Evolutionary conservation across 2,329 filamentous ascomycete species (phyloP), one percentile per base, ranked within the genome.

Genomic region (Aspergillus sojae): DNA sequence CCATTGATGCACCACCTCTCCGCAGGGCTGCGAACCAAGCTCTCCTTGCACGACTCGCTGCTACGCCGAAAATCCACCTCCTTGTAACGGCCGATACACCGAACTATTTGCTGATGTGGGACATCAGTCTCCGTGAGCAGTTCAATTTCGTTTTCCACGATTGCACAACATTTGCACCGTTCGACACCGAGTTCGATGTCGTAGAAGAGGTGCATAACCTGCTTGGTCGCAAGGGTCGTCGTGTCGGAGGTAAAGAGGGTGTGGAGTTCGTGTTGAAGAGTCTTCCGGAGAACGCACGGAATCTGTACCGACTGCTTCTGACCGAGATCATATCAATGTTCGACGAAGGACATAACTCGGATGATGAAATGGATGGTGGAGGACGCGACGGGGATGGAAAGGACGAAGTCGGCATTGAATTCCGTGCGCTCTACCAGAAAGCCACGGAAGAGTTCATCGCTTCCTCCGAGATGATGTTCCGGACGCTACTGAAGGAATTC

Each of bases 391-490:
- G 69, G 14, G 64, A 56, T 19, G 50, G 61, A 32, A 66, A 67
- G 26, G 77, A 81, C 45, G 80, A 83, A 30, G 72, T 87, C 2
- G 93, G 91, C 0, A 88, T 99, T 19, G 94, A 98, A 79, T 98
- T 97, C 76, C 85, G 93, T 26, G 89, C 93, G 70, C 78, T 99
- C 67, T 99, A 98, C 74, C 93, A 96, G 75, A 97, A 97, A 81
- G 94, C 95, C 2, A 91, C 94, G 5, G 94, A 97, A 79, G 93
- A 97, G 74, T 98, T 99, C 77, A 95, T 99, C 57, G 97, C 94
- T 77, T 95, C 92, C 70, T 97, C 91, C 64, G 95, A 98, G 80
- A 93, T 98, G 86, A 93, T 92, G 66, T 98, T 98, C 81, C 86
- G 95, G 65, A 97, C 94, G 30, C 77, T 99, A 74, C 79, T 99